Conservation (phyloP, 805 yeast genomes). For the Wickerhamomyces silvicola region DNA sequence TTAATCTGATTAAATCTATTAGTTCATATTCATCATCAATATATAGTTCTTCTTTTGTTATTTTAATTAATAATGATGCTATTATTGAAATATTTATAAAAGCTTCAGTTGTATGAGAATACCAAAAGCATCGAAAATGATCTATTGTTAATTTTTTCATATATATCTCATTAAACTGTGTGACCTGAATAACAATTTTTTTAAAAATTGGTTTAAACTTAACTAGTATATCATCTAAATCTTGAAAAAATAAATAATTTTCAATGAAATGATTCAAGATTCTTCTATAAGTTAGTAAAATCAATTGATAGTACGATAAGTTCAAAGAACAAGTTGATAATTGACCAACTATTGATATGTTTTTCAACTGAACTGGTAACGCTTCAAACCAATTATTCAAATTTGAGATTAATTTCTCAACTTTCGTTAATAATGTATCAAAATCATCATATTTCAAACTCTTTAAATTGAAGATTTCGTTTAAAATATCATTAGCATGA, state of each 20-base stretch:
- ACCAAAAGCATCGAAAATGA: conserved; percentile 18
- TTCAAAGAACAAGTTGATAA: conserved; percentile 19
- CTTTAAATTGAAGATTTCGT: conserved; percentile 18
- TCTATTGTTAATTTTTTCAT: conserved; percentile 13
- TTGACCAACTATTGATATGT: conserved; percentile 6
- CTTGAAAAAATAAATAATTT: conserved; percentile 4
- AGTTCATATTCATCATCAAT: conserved; percentile 13
- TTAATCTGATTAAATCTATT: conserved; percentile 1
- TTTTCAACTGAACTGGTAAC: conserved; percentile 14
- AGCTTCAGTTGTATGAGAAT: conserved; percentile 9
- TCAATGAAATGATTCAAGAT: conserved; percentile 18
- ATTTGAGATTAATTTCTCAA: conserved; percentile 9
- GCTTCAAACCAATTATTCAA: conserved; percentile 19
- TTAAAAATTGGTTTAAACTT: conserved; percentile 13
- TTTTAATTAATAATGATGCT: conserved; percentile 12
- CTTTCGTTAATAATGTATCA: conserved; percentile 12
- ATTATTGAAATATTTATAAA: conserved; percentile 20
- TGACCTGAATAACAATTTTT: conserved; percentile 9
- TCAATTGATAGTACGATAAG: conserved; percentile 16
- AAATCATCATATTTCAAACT: conserved; percentile 20
- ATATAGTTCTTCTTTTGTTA: conserved; percentile 11
- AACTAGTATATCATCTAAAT: conserved; percentile 1
- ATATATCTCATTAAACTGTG: conserved; percentile 13
- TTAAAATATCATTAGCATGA: conserved; percentile 17
- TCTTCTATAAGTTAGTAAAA: conserved; percentile 20